Percentiles rank a stretch among this genome's conserved stretches.
These are phyloP conservation scores for Cenchrus americanus DNA, from an alignment of 176 grass and related monocot genomes.

Conservation along the genomic window DNA sequence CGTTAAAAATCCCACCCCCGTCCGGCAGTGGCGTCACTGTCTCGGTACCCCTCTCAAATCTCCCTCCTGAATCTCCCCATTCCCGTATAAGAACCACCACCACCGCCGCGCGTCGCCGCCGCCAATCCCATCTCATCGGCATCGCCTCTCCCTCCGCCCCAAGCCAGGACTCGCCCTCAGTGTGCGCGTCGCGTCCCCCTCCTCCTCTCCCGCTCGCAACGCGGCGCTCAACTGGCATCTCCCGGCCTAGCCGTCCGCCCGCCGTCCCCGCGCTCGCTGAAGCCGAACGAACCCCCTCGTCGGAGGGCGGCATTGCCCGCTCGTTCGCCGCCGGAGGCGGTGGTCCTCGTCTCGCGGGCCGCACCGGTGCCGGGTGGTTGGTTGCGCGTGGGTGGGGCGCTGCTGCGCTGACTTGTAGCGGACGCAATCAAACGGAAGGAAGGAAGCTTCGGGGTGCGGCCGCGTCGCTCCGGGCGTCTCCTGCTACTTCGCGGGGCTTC, in stretches of 20 bases:
- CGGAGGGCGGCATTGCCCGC: constrained; percentile 2
- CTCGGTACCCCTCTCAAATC: constrained; percentile 36
- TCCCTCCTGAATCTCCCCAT: constrained; percentile 33
- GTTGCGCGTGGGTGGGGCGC: constrained; percentile 4
- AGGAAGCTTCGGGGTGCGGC: constrained; percentile 47
- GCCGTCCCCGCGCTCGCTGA: constrained; percentile 25
- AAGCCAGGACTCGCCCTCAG: not conserved
- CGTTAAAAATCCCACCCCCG: constrained; percentile 5
- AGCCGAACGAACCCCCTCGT: not conserved
- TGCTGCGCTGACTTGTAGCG: constrained; percentile 24
- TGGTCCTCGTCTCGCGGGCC: not conserved
- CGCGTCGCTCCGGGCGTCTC: constrained; percentile 9
- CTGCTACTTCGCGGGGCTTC: not conserved
- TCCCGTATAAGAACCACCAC: constrained; percentile 20
- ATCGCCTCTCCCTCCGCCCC: not conserved
- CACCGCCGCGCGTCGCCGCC: constrained; percentile 23
- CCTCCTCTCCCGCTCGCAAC: not conserved
- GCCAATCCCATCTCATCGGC: not conserved
- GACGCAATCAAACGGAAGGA: constrained; percentile 8
- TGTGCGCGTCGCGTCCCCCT: not conserved
- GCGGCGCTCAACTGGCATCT: not conserved
- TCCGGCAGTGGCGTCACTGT: constrained; percentile 19
- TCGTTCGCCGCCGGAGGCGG: not conserved
- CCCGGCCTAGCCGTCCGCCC: not conserved
- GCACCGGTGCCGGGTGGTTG: not conserved